These are phyloP conservation scores for Hirschioporus abietinus DNA, from an alignment of 768 basidiomycete species.

Conservation along the genomic window DNA sequence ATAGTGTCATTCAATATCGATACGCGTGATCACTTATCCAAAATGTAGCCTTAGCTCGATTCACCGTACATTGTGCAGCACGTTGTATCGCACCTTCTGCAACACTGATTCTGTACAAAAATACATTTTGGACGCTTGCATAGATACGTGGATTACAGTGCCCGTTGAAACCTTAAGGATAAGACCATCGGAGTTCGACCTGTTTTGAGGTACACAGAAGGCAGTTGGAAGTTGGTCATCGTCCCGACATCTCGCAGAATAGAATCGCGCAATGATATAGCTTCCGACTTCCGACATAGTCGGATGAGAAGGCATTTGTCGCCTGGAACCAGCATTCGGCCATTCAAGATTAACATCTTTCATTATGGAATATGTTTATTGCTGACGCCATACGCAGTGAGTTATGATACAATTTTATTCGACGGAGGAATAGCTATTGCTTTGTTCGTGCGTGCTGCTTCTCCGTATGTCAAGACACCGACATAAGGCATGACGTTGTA, in stretches of 20 bases:
- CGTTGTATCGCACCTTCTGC: too few species aligned
- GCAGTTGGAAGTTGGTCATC: not conserved
- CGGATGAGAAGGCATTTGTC: not conserved
- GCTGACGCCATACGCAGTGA: not conserved
- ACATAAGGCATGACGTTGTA: constrained; percentile 93
- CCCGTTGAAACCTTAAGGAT: too few species aligned
- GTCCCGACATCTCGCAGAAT: not conserved
- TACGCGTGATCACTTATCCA: not conserved
- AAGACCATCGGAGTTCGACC: too few species aligned
- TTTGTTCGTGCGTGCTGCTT: constrained; percentile 46
- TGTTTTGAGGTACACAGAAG: not conserved
- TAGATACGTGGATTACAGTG: too few species aligned
- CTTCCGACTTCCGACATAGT: not conserved
- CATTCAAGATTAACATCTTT: not conserved
- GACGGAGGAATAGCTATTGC: constrained; percentile 28
- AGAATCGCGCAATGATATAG: not conserved
- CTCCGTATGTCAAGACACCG: constrained; percentile 72
- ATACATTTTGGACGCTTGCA: too few species aligned
- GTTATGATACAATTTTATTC: not conserved
- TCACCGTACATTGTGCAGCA: too few species aligned
- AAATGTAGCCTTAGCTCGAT: not conserved
- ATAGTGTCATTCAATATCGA: not conserved
- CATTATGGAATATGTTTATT: not conserved
- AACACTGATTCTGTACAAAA: too few species aligned
- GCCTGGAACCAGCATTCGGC: not conserved